Evolutionary conservation across 306 rosid species (phyloP), one percentile per base, ranked within the genome.

Genomic region (Vicia villosa): DNA sequence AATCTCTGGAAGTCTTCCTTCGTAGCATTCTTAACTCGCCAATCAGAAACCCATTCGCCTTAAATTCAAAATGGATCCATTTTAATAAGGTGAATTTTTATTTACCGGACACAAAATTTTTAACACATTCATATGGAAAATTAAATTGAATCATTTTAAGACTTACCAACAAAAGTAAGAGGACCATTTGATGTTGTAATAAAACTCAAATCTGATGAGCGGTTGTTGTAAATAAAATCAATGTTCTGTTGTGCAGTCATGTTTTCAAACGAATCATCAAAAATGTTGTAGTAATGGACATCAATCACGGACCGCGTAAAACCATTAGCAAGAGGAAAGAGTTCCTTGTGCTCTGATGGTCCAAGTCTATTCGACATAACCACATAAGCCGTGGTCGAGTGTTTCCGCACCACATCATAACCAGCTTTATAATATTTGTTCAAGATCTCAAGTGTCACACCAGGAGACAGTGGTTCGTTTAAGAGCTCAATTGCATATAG

Each of bases 41-140:
- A 91, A 54, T 85, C 91, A 24, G 89, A 86, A 17, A 85, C 91
- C 96, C 96, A 88, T 75, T 91, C 96, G 20, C 92, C 96, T 91
- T 75, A 16, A 55, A 26, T 58, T 47, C 32, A 51, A 51, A 10
- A 51, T 51, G 1, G 2, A 22, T 51, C 20, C 58, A 21, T 19
- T 51, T 43, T 1, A 43, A 42, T 11, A 41, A 41, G n/a, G n/a
- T n/a, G n/a, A n/a, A n/a, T n/a, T n/a, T n/a, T n/a, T n/a, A n/a
- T n/a, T n/a, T n/a, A n/a, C n/a, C n/a, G n/a, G n/a, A n/a, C n/a
- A n/a, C n/a, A n/a, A n/a, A n/a, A n/a, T n/a, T n/a, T n/a, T 5
- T 26, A 26, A 26, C 5, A 34, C 7, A 37, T 10, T 28, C 0
- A 17, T 60, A 45, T 10, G 2, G 3, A 4, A 4, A 34, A 40